Evolutionary conservation across 1,139 yeast species (phyloP).

Genomic region (Yamadazyma oceani): DNA sequence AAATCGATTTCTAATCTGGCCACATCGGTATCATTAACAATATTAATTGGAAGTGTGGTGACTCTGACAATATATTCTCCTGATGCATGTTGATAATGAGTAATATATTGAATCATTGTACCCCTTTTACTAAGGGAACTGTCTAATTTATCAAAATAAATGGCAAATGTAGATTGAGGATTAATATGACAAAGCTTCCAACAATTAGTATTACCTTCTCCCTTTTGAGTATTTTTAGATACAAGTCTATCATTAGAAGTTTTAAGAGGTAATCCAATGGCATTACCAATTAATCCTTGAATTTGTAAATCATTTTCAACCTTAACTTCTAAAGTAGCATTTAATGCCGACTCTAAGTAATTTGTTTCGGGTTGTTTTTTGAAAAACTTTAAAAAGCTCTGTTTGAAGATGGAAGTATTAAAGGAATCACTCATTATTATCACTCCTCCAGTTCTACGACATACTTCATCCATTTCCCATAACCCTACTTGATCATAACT

Average conservation of each 20-base stretch:
- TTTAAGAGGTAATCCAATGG: constrained; percentile 38
- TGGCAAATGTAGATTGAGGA: constrained; percentile 58
- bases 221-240: constrained; percentile 33
- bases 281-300: constrained; percentile 63
- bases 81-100: constrained; percentile 67
- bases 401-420: constrained; percentile 64
- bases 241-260: constrained; percentile 27
- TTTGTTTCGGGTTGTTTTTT: constrained; percentile 29
- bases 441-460: constrained; percentile 60
- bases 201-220: constrained; percentile 55
- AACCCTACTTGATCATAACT: constrained; percentile 69
- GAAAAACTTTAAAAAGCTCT: constrained; percentile 57
- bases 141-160: constrained; percentile 55
- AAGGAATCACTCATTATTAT: constrained; percentile 65
- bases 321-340: constrained; percentile 59
- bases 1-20: constrained; percentile 43
- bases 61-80: constrained; percentile 49
- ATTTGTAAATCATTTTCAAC: constrained; percentile 48
- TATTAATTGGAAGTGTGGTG: constrained; percentile 49
- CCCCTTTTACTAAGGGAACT: constrained; percentile 34
- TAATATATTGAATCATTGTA: constrained; percentile 58
- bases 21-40: constrained; percentile 45
- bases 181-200: constrained; percentile 61
- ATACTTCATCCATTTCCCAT: constrained; percentile 61
- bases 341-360: constrained; percentile 51